Percentiles rank a stretch among this genome's conserved stretches.
Conservation (phyloP, 129 eudicot genomes). For the Flaveria trinervia region DNA sequence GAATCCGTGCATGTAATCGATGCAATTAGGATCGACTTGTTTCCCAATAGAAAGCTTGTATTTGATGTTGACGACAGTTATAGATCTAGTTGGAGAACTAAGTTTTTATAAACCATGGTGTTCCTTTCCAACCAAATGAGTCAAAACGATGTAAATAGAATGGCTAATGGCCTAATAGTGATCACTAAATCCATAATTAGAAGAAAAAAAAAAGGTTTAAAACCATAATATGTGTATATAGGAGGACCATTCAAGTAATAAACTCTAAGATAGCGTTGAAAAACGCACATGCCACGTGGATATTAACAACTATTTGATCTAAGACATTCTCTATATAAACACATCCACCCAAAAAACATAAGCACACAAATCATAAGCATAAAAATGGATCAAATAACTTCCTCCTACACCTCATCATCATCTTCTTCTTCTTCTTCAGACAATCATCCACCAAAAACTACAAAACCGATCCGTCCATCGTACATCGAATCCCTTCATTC, state of each 20-base stretch:
- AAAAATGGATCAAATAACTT: slow-evolving; percentile 33
- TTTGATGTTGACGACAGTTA: no score
- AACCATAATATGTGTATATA: neutral
- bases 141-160: no score
- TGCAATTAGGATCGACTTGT: no score
- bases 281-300: slow-evolving; percentile 8
- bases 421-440: slow-evolving; percentile 29
- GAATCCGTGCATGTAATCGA: no score
- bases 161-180: no score
- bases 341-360: slow-evolving; percentile 13
- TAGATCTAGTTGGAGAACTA: no score
- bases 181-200: no score
- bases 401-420: slow-evolving; percentile 30
- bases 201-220: neutral
- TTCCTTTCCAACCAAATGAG: no score
- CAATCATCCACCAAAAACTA: slow-evolving; percentile 6
- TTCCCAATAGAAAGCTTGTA: no score
- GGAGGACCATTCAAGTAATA: neutral
- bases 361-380: slow-evolving; percentile 5
- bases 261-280: neutral
- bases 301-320: slow-evolving; percentile 12
- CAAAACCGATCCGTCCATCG: slow-evolving; percentile 18
- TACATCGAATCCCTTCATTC: slow-evolving; percentile 44
- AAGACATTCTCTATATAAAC: neutral
- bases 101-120: no score